Conservation (phyloP, 352 stramenopile genomes). For the Phytophthora litchii region DNA sequence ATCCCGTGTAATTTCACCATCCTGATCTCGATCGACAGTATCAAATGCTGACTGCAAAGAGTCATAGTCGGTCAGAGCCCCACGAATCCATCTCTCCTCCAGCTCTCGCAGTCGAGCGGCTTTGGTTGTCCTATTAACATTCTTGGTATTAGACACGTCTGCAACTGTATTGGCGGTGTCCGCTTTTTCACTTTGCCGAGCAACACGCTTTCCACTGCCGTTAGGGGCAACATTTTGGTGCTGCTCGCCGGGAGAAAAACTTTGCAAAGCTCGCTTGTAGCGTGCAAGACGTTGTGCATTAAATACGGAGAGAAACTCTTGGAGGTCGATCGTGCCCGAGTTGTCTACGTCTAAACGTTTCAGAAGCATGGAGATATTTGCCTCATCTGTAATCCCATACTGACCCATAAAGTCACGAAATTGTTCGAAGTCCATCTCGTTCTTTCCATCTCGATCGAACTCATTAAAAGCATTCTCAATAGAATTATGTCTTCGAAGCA, state of each 20-base stretch:
- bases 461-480: slow-evolving; percentile 53
- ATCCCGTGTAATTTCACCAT: slow-evolving; percentile 45
- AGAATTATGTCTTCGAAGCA: slow-evolving; percentile 44
- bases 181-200: background rate
- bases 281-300: slow-evolving; percentile 36
- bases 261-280: slow-evolving; percentile 27
- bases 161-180: background rate
- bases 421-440: slow-evolving; percentile 59
- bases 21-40: slow-evolving; percentile 49
- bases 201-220: background rate
- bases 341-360: slow-evolving; percentile 54
- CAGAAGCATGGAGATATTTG: slow-evolving; percentile 51
- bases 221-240: background rate
- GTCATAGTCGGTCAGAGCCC: slow-evolving; percentile 36
- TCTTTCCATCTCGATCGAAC: slow-evolving; percentile 38
- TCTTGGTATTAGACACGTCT: slow-evolving; percentile 2
- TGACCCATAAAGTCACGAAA: slow-evolving; percentile 62
- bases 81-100: slow-evolving; percentile 59
- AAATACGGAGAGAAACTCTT: slow-evolving; percentile 67
- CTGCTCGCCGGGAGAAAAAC: background rate
- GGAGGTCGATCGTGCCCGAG: slow-evolving; percentile 51
- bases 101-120: slow-evolving; percentile 34
- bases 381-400: slow-evolving; percentile 58
- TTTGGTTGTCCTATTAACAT: slow-evolving; percentile 9
- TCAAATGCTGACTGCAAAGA: slow-evolving; percentile 48